These are phyloP conservation scores for Benincasa hispida DNA, from an alignment of 306 rosid species.

Conservation along the genomic window DNA sequence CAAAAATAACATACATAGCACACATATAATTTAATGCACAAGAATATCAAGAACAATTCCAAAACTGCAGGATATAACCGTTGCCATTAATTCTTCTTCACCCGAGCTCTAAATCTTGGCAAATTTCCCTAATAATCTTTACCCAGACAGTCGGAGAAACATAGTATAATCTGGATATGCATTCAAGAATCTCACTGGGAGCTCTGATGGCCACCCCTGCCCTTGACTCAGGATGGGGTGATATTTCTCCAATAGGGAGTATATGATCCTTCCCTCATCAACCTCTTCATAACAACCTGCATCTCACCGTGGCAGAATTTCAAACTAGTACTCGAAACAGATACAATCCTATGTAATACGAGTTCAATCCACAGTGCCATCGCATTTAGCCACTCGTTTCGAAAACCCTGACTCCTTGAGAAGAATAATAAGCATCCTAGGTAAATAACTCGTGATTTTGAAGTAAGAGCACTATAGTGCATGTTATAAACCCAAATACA, in stretches of 20 bases:
- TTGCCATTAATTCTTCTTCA: background rate
- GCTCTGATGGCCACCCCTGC: constrained; percentile 24
- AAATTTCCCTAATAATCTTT: background rate
- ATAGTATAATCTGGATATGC: constrained; percentile 35
- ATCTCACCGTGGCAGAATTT: constrained; percentile 12
- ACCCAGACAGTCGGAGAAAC: constrained; percentile 34
- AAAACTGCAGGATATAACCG: background rate
- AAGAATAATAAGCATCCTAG: background rate
- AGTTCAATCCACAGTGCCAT: background rate
- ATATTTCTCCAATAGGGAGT: constrained; percentile 40
- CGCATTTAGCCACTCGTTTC: background rate
- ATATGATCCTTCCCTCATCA: constrained; percentile 33
- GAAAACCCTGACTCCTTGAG: background rate
- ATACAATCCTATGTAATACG: background rate
- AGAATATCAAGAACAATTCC: background rate
- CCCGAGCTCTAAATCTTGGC: background rate
- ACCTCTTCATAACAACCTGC: constrained; percentile 48
- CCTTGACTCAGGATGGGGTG: constrained; percentile 34
- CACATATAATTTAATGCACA: background rate
- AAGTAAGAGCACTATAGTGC: background rate
- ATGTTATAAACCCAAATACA: background rate
- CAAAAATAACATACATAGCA: background rate
- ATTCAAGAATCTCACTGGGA: constrained; percentile 29
- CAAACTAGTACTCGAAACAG: constrained; percentile 4
- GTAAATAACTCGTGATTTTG: background rate